Conservation (phyloP, 2,329 filamentous ascomycete genomes). For the Pleochaeta shiraiana region DNA sequence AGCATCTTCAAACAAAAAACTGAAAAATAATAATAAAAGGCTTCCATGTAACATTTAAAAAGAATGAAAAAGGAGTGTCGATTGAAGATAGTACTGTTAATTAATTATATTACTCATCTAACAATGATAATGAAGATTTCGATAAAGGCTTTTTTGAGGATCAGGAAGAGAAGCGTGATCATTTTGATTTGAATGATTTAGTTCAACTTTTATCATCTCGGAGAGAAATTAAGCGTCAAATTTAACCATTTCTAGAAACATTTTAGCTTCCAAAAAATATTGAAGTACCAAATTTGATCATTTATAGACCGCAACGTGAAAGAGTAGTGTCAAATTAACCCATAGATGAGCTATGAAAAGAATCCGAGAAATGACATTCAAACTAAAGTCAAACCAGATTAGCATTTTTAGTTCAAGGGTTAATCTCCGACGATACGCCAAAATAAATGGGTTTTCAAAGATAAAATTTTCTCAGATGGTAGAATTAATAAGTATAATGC, state of each 20-base stretch:
- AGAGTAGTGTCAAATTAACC: background rate
- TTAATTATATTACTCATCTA: too few relatives aligned
- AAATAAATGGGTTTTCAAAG: constrained; percentile 1
- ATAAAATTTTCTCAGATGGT: background rate
- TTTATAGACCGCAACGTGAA: background rate
- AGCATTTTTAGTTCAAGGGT: background rate
- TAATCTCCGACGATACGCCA: background rate
- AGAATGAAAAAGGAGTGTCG: too few relatives aligned
- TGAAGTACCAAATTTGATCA: background rate
- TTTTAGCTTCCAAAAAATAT: background rate
- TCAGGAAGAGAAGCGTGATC: too few relatives aligned
- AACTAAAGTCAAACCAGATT: background rate
- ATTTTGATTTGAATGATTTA: background rate
- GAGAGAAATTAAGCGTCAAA: background rate
- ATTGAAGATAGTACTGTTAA: too few relatives aligned
- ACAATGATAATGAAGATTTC: too few relatives aligned
- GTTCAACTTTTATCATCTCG: background rate
- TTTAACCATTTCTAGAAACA: background rate
- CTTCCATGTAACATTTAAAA: too few relatives aligned
- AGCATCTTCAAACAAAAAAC: too few relatives aligned
- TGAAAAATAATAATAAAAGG: too few relatives aligned
- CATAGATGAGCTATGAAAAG: background rate
- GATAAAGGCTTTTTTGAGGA: too few relatives aligned
- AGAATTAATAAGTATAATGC: background rate
- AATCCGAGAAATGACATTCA: too few relatives aligned